Evolutionary conservation across 1,139 yeast species (phyloP), one percentile per base, ranked within the genome.

Genomic region (Geotrichum bryndzae): DNA sequence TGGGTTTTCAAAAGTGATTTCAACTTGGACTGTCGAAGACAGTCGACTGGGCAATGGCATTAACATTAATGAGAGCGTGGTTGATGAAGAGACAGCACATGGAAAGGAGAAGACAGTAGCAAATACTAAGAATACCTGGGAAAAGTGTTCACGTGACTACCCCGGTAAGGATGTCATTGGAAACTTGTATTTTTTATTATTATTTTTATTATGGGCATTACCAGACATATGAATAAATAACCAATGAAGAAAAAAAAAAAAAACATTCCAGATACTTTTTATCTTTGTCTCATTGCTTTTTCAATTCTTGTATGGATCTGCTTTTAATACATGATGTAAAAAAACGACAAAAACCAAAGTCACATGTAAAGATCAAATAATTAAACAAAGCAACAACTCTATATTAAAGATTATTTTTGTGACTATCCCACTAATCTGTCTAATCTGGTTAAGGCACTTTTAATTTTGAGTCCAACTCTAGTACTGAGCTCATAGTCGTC

Each of bases 401-500:
- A 29, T 29, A 29, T 29, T 29, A 29, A 29, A 29, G 10, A 48
- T 48, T 6, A 48, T 25, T 3, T 8, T 48, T 48, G n/a, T 23
- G 22, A 41, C 29, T 33, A 35, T 41, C 38, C n/a, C 18, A 50
- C 31, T 41, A 52, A 25, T 15, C 53, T 52, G 23, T 63, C 61
- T 15, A 63, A 23, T 23, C 58, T 54, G 27, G 58, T 54, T 15
- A 63, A 11, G 13, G 97, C 97, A 2, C 96, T 94, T 73, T 92
- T 92, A 63, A 91, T 86, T 72, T 88, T 86, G 94, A 92, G 88
- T 23, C 90, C 88, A 10, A 96, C 85, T 69, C 98, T 81, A 25
- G 96, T 89, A 74, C 97, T 90, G 71, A 92, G 80, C 73, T 92
- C 98, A 74, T 90, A 92, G 74, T 92, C 98, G 57, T 90, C 96